Conservation (phyloP, 2,329 filamentous ascomycete genomes). For the Nannizziopsis barbatae region DNA sequence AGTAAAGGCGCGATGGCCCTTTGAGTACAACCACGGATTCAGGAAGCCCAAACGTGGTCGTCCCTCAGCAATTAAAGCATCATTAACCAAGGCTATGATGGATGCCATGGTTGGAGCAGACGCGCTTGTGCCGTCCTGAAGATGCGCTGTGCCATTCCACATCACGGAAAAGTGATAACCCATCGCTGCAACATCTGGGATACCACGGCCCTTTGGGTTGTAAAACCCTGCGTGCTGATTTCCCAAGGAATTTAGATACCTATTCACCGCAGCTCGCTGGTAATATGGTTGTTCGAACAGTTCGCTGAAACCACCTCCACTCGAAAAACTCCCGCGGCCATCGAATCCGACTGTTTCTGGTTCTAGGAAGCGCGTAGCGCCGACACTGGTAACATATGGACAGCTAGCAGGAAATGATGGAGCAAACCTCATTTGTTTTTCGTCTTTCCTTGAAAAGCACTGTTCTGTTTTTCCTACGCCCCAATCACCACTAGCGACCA, state of each 20-base stretch:
- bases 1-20: slow-evolving; percentile 35
- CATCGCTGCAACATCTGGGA: slow-evolving; percentile 53
- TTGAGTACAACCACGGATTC: slow-evolving; percentile 50
- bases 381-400: slow-evolving; percentile 53
- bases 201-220: slow-evolving; percentile 45
- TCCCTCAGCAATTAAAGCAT: slow-evolving; percentile 45
- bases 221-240: slow-evolving; percentile 39
- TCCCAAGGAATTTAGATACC: slow-evolving; percentile 34
- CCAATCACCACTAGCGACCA: slow-evolving; percentile 53
- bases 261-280: slow-evolving; percentile 36
- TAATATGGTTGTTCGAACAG: slow-evolving; percentile 39
- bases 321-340: too few species aligned
- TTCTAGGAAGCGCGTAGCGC: slow-evolving; percentile 43
- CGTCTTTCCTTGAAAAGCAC: slow-evolving; percentile 48
- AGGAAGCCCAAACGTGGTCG: slow-evolving; percentile 47
- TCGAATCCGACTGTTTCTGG: slow-evolving; percentile 44
- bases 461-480: slow-evolving; percentile 46
- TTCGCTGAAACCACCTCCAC: slow-evolving; percentile 41
- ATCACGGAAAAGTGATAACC: too few species aligned
- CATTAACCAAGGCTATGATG: slow-evolving; percentile 55
- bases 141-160: too few species aligned
- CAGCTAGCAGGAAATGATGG: slow-evolving; percentile 48
- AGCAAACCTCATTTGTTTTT: slow-evolving; percentile 41
- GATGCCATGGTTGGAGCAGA: slow-evolving; percentile 52
- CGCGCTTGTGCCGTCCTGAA: too few species aligned